Percentiles rank a stretch among this genome's conserved stretches.
Conservation (phyloP, 345 rosid species). For the Pistacia integerrima region DNA sequence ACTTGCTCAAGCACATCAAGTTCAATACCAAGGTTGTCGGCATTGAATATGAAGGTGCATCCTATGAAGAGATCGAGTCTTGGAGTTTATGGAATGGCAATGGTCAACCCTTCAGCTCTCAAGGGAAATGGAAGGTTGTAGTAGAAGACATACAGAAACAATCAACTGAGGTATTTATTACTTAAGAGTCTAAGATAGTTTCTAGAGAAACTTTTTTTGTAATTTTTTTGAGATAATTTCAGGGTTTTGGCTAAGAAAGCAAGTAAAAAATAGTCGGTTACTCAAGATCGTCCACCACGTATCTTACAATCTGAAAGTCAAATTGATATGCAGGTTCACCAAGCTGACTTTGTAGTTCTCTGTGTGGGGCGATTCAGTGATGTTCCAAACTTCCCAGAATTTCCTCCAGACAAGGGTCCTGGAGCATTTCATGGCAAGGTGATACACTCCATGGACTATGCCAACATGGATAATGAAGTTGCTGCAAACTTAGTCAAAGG, state of each 20-base stretch:
- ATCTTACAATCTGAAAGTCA: background rate
- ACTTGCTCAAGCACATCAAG: slow-evolving; percentile 36
- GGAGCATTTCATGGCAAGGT: slow-evolving; percentile 47
- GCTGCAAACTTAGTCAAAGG: slow-evolving; percentile 25
- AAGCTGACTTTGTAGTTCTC: slow-evolving; percentile 40
- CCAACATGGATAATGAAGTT: slow-evolving; percentile 20
- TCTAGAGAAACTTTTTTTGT: background rate
- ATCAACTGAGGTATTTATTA: slow-evolving; percentile 21
- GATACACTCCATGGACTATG: slow-evolving; percentile 49
- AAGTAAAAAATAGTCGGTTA: too few relatives aligned
- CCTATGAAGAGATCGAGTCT: slow-evolving; percentile 24
- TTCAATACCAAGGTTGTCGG: slow-evolving; percentile 36
- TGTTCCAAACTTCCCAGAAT: slow-evolving; percentile 44
- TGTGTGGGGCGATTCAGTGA: slow-evolving; percentile 41
- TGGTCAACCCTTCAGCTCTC: slow-evolving; percentile 30
- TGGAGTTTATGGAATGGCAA: slow-evolving; percentile 39
- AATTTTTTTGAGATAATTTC: background rate
- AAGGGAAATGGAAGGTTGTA: slow-evolving; percentile 39
- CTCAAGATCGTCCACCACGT: too few relatives aligned
- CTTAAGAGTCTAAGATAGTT: too few relatives aligned
- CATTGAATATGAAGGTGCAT: slow-evolving; percentile 21
- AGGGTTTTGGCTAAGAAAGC: background rate
- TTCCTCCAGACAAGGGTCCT: slow-evolving; percentile 39
- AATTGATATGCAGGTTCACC: slow-evolving; percentile 21
- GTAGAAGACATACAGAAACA: slow-evolving; percentile 21